Conservation (phyloP, 75 land plant genomes). For the Chamaecyparis obtusa region DNA sequence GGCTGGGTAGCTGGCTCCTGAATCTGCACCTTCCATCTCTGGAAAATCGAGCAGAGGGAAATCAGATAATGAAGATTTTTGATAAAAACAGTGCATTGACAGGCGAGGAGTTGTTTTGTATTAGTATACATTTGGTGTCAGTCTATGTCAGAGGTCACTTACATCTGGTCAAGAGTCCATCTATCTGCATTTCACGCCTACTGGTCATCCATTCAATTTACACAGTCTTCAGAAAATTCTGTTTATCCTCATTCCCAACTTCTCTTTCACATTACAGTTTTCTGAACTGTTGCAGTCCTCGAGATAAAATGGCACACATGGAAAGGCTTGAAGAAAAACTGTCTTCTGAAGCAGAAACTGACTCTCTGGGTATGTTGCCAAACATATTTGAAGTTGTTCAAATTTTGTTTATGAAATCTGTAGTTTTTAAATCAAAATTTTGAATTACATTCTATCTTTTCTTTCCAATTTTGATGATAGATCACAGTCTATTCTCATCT, state of each 20-base stretch:
- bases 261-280: not conserved
- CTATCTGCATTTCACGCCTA: slow-evolving; percentile 4
- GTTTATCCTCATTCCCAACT: not conserved
- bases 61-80: not conserved
- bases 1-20: too few relatives aligned
- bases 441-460: too few relatives aligned
- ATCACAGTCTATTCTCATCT: too few relatives aligned
- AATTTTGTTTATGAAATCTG: not conserved
- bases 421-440: too few relatives aligned
- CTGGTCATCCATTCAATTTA: not conserved
- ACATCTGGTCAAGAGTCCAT: not conserved
- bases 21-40: not conserved
- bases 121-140: not conserved
- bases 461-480: too few relatives aligned
- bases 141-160: not conserved
- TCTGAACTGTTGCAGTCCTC: too few relatives aligned
- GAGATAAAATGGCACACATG: not conserved
- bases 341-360: not conserved
- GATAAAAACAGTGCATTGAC: not conserved
- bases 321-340: not conserved
- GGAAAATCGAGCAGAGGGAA: not conserved
- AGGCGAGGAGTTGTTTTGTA: not conserved
- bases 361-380: not conserved
- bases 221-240: not conserved
- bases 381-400: not conserved